phyloP scores from a whole-genome alignment of 352 stramenopile genomes.

The Phytophthora ohioensis region DNA sequence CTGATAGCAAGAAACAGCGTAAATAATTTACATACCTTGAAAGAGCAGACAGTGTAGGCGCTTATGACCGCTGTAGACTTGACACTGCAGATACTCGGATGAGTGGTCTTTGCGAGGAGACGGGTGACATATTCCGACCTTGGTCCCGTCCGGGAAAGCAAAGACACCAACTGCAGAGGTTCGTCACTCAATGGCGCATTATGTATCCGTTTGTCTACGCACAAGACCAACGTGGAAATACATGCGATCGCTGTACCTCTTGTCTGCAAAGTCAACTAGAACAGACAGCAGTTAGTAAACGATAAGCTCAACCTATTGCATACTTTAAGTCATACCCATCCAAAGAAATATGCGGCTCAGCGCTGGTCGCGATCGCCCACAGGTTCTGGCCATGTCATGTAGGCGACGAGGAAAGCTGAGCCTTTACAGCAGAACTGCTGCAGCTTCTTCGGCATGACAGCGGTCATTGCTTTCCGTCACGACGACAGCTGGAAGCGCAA shows the following conservation, averaged over 20 bases:
- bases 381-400: constrained; percentile 12
- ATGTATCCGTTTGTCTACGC: neutral
- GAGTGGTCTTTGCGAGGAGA: neutral
- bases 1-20: no score
- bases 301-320: neutral
- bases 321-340: constrained; percentile 4
- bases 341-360: constrained; percentile 10
- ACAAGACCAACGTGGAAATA: neutral
- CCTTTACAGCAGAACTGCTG: constrained; percentile 2
- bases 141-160: constrained; percentile 12
- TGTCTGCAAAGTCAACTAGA: constrained; percentile 12
- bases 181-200: constrained; percentile 6
- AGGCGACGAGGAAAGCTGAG: neutral
- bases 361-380: neutral
- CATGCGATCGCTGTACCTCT: neutral
- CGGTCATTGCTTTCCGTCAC: constrained; percentile 2
- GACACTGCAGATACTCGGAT: neutral
- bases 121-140: constrained; percentile 6
- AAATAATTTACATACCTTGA: neutral
- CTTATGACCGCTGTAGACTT: constrained; percentile 6
- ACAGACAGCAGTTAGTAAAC: neutral
- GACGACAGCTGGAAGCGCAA: constrained; percentile 2
- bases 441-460: neutral
- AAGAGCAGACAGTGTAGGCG: constrained; percentile 13
- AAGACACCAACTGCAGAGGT: neutral